A percentile compares a stretch with the other conserved stretches of the same genome.
Conservation (phyloP, 2,329 filamentous ascomycete species). For the Cladophialophora immunda region DNA sequence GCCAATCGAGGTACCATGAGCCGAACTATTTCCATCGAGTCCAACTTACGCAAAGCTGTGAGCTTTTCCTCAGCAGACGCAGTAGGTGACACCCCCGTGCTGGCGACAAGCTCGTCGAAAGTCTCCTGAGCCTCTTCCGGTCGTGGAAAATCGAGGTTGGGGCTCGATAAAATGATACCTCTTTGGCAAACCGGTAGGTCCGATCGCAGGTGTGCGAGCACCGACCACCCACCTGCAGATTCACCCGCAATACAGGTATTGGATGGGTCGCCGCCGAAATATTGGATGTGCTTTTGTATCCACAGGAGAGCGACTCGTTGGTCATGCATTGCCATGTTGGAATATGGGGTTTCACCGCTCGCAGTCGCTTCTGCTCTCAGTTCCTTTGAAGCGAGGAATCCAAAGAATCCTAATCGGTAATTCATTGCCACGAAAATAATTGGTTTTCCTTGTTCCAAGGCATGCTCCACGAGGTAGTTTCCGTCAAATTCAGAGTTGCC, state of each 20-base stretch:
- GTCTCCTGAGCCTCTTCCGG: conserved; percentile 28
- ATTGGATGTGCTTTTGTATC: conserved; percentile 51
- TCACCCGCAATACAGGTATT: conserved; percentile 54
- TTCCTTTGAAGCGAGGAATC: conserved; percentile 57
- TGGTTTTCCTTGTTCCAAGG: conserved; percentile 26
- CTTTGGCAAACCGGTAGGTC: conserved; percentile 27
- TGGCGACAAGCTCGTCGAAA: conserved; percentile 27
- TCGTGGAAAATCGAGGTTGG: conserved; percentile 28
- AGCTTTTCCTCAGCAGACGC: conserved; percentile 26
- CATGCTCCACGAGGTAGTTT: conserved; percentile 30
- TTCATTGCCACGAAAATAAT: conserved; percentile 45
- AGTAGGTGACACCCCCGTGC: conserved; percentile 15
- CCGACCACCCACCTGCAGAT: conserved; percentile 56
- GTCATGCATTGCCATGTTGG: conserved; percentile 56
- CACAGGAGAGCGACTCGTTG: conserved; percentile 50
- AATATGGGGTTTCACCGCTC: conserved; percentile 35
- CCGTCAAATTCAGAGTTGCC: conserved; percentile 31
- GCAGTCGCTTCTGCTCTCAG: conserved; percentile 55
- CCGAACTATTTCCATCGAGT: conserved; percentile 17
- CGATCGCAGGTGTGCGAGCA: conserved; percentile 41
- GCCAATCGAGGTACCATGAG: conserved; percentile 17
- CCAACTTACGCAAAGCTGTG: conserved; percentile 21
- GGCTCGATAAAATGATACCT: conserved; percentile 27
- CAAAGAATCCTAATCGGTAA: conserved; percentile 47
- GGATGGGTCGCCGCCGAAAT: conserved; percentile 52